A percentile compares a stretch with the other conserved stretches of the same genome.
phyloP scores from a whole-genome alignment of 2,329 filamentous ascomycete genomes.

The Colletotrichum sp. region DNA sequence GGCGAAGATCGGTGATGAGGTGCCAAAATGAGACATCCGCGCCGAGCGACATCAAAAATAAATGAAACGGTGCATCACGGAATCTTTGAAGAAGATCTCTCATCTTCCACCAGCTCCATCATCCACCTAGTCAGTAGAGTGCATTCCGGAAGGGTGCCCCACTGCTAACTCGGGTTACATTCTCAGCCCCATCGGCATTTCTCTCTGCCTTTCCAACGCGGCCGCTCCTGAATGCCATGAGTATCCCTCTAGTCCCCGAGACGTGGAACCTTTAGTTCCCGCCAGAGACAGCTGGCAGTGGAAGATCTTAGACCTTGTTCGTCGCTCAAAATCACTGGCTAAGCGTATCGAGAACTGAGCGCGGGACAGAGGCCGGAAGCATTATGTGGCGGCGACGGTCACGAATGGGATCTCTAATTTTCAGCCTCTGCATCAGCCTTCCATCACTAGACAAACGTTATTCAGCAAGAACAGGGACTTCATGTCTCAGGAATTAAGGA shows the following conservation, averaged over 20 bases:
- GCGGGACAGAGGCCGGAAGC: neutral
- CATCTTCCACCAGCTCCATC: neutral
- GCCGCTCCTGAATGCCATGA: neutral
- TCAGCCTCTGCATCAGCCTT: neutral
- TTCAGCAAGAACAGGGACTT: neutral
- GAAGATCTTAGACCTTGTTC: neutral
- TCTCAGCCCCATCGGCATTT: neutral
- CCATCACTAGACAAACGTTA: neutral
- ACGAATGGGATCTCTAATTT: neutral
- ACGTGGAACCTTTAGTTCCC: neutral
- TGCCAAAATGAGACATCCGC: neutral
- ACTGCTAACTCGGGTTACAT: neutral
- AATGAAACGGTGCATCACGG: neutral
- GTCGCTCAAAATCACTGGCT: neutral
- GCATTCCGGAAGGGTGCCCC: neutral
- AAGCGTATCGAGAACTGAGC: neutral
- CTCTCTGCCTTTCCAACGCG: neutral
- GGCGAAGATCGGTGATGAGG: neutral
- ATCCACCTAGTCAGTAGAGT: neutral
- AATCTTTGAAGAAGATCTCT: neutral
- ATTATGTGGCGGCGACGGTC: neutral
- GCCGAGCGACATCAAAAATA: neutral
- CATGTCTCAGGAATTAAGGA: neutral
- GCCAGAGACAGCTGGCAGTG: neutral
- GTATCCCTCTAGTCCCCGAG: neutral